Conservation (phyloP, 1,284 basidiomycete species). For the Malassezia equina region DNA sequence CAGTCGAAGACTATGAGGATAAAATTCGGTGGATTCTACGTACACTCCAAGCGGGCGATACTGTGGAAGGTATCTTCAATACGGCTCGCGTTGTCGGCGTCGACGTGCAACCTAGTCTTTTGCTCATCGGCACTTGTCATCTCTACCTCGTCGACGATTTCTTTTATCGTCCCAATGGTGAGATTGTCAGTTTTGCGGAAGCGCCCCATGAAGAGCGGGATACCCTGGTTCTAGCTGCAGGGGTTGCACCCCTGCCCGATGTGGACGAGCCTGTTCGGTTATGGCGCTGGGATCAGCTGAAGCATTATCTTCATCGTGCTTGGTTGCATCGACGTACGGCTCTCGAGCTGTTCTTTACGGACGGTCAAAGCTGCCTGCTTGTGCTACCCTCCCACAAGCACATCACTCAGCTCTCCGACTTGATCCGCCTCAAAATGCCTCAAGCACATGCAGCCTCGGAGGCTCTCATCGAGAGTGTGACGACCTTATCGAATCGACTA, state of each 20-base stretch:
- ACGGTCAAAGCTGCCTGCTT: conserved; percentile 45
- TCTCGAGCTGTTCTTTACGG: conserved; percentile 47
- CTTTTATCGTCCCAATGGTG: conserved; percentile 75
- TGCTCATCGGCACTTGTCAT: conserved; percentile 73
- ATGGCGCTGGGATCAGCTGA: conserved; percentile 33
- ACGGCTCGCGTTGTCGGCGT: conserved; percentile 38
- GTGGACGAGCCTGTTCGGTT: conserved; percentile 23
- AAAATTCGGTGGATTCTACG: conserved; percentile 56
- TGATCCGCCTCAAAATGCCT: conserved; percentile 26
- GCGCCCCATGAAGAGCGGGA: conserved; percentile 62
- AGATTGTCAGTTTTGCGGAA: conserved; percentile 77
- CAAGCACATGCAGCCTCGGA: conserved; percentile 29
- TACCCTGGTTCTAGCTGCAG: conserved; percentile 58
- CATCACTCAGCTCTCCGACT: conserved; percentile 23
- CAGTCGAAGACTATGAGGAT: conserved; percentile 51
- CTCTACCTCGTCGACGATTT: conserved; percentile 85
- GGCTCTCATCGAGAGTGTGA: conserved; percentile 19
- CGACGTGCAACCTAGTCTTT: conserved; percentile 60
- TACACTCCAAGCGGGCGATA: conserved; percentile 69
- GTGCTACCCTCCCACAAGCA: conserved; percentile 32
- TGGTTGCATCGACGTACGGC: conserved; percentile 39
- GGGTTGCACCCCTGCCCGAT: conserved; percentile 48
- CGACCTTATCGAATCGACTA: conserved; percentile 5
- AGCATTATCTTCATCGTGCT: conserved; percentile 22
- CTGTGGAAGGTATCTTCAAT: conserved; percentile 69